Evolutionary conservation across 495 filamentous ascomycete genomes (phyloP).

Genomic region (Sabuloglossum arenarium): DNA sequence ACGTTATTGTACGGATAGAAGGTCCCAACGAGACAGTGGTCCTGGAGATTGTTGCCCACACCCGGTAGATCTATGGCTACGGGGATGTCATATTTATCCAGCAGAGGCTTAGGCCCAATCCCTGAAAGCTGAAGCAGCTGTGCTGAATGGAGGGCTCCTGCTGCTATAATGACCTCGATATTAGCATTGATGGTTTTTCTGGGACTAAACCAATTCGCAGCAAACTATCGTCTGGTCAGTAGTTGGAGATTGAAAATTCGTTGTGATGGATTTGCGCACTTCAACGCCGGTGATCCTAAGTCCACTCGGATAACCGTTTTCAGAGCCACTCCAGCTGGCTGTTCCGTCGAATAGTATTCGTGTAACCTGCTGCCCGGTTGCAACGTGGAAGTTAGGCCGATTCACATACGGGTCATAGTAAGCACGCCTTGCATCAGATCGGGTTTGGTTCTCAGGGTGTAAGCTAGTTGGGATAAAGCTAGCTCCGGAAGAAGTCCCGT

Average conservation of each 20-base stretch:
- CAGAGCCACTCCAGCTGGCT: no score
- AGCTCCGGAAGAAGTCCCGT: slow-evolving; percentile 25
- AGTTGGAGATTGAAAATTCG: slow-evolving; percentile 11
- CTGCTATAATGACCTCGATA: slow-evolving; percentile 31
- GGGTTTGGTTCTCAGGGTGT: slow-evolving; percentile 23
- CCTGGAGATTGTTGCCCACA: slow-evolving; percentile 36
- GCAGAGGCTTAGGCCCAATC: slow-evolving; percentile 23
- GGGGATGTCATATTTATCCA: slow-evolving; percentile 22
- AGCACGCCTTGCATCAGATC: slow-evolving; percentile 28
- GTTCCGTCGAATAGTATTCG: no score
- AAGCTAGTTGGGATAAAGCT: slow-evolving; percentile 26
- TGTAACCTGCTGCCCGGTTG: slow-evolving; percentile 25
- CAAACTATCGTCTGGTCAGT: not conserved
- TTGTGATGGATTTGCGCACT: no score
- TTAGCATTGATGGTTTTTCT: slow-evolving; percentile 7
- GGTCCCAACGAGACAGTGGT: no score
- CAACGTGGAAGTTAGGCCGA: slow-evolving; percentile 25
- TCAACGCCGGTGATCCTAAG: no score
- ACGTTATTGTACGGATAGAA: no score
- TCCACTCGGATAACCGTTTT: no score
- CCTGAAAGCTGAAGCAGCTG: slow-evolving; percentile 38
- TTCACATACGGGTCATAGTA: slow-evolving; percentile 22
- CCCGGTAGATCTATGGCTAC: slow-evolving; percentile 23
- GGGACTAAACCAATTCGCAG: not conserved
- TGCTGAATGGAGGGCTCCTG: slow-evolving; percentile 28